A percentile compares a stretch with the other conserved stretches of the same genome.
Conservation (phyloP, 225 moss, liverwort and hornwort species). For the Pseudisothecium myosuroides region DNA sequence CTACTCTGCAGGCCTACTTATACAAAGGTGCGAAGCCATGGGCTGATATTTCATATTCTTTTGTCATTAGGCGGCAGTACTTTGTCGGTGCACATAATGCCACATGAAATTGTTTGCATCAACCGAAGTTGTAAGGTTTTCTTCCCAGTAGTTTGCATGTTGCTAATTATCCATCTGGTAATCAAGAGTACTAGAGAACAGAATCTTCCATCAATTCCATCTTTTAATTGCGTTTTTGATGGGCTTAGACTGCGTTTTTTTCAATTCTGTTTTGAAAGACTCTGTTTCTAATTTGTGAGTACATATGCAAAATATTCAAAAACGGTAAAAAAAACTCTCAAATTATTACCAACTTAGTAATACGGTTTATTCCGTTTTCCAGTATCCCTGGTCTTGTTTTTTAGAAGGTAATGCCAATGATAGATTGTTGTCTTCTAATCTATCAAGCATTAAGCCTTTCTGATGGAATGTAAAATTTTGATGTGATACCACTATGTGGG, state of each 20-base stretch:
- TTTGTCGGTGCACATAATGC: neutral
- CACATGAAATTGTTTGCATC: neutral
- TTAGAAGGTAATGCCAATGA: neutral
- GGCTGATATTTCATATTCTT: neutral
- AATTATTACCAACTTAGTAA: neutral
- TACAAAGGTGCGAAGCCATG: slow-evolving; percentile 55
- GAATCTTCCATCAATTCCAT: neutral
- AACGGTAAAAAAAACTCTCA: neutral
- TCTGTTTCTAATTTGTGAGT: neutral
- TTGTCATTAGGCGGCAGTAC: neutral
- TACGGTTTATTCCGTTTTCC: neutral
- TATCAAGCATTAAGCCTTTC: neutral
- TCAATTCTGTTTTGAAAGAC: neutral
- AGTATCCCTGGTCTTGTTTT: neutral
- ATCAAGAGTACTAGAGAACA: neutral
- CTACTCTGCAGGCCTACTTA: slow-evolving; percentile 57
- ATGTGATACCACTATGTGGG: slow-evolving; percentile 1
- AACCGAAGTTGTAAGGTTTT: neutral
- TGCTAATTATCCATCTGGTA: neutral
- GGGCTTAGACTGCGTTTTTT: neutral
- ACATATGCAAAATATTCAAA: neutral
- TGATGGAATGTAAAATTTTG: slow-evolving; percentile 16
- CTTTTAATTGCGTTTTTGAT: neutral
- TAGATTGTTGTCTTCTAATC: neutral
- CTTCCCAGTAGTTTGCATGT: neutral